These are phyloP conservation scores for Russula lepida DNA, from an alignment of 768 basidiomycete genomes.

Conservation along the genomic window DNA sequence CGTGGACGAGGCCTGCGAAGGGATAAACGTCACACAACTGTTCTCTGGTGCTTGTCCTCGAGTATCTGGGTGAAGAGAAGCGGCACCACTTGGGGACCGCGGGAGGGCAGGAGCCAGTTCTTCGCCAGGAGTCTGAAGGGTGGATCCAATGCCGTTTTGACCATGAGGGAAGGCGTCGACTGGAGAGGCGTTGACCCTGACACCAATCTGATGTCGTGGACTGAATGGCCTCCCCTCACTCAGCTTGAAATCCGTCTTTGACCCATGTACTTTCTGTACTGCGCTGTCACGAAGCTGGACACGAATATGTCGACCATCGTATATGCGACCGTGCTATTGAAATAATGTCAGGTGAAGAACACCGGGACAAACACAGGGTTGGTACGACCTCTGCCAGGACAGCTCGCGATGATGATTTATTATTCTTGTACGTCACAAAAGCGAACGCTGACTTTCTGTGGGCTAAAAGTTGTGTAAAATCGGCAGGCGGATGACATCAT, in stretches of 20 bases:
- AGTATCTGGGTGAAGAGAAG: not conserved
- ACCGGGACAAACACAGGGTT: not conserved
- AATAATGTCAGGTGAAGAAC: conserved; percentile 6
- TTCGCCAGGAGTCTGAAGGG: not conserved
- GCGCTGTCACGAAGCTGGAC: conserved; percentile 69
- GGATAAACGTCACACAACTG: not conserved
- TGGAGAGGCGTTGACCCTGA: not conserved
- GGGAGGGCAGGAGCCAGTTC: not conserved
- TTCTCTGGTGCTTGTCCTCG: conserved; percentile 2
- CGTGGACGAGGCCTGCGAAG: conserved; percentile 4
- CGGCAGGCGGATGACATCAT: not conserved
- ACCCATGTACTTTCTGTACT: conserved; percentile 30
- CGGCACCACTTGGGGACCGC: not conserved
- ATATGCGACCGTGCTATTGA: conserved; percentile 59
- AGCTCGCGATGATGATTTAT: conserved; percentile 57
- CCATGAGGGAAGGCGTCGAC: not conserved
- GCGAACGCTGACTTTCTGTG: conserved; percentile 67
- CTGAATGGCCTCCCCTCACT: conserved; percentile 8
- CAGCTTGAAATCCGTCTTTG: conserved; percentile 25
- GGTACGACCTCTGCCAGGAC: conserved; percentile 50
- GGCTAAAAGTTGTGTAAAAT: conserved; percentile 31
- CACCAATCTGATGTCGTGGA: conserved; percentile 9
- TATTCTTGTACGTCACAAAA: conserved; percentile 63
- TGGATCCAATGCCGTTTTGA: not conserved
- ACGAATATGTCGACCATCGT: conserved; percentile 63